Base-by-base conservation (phyloP, 2,329 filamentous ascomycete genomes). In the Drechslerella coelobrocha region DNA sequence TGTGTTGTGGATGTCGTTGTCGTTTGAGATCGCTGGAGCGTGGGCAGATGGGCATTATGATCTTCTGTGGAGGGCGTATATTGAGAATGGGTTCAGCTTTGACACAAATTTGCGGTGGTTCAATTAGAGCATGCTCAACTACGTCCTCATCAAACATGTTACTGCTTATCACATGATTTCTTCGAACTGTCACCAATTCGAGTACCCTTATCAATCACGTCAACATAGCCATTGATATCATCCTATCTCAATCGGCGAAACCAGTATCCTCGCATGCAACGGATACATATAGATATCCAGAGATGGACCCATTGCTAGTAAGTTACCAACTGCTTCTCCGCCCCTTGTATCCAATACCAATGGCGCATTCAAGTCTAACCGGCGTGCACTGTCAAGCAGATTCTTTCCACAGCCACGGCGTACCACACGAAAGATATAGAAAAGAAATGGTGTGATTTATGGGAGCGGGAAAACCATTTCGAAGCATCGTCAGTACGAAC, bases 381-480 rank as follows among this genome's bases (percentile, higher is more conserved):
- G 17, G 39, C 39, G 14, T 37, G 31, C 2, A 19, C 21, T 17
- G 45, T 48, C 4, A 48, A 23, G 21, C 27, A 54, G 27, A 19
- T 21, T 24, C 19, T 21, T 29, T 47, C 12, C n/a, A 47, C 8
- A 10, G 6, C 19, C 17, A 14, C 19, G 7, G 37, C 23, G 8
- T 68, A 61, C 31, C 26, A 52, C 7, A 50, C 63, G 12, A 47
- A 34, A 21, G 51, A 55, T 21, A 51, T 68, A 17, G 56, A 68
- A n/a, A 8, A 50, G 6, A 55, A 61, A 19, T 56, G 43, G 63
- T 56, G 55, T 29, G 26, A 19, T 24, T 17, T 55, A 19, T 68
- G 56, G 54, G 62, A 60, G 31, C 21, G 21, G 14, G 27, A 54
- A 14, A 41, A 48, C 1, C 59, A 66, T 19, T 66, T 66, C 34